Evolutionary conservation across 2,329 filamentous ascomycete genomes (phyloP), one percentile per base, ranked within the genome.

Genomic region (Claviceps monticola): DNA sequence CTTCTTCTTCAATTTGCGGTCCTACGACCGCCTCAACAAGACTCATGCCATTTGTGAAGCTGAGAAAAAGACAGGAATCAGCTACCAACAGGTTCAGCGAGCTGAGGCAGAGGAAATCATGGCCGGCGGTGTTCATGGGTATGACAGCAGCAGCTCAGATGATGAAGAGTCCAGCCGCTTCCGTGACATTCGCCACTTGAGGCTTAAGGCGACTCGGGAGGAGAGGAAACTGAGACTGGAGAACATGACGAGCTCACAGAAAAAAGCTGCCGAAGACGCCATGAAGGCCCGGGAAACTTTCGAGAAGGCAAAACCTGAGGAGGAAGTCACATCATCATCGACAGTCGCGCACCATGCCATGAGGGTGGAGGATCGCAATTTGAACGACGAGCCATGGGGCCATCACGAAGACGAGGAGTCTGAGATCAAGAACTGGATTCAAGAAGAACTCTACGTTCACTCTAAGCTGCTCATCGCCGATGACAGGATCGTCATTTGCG

Each of bases 361-460:
- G 88, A 76, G 85, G 21, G 78, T 61, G 6, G 60, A 66, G 5
- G 82, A 29, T 29, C 26, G 64, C 65, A 78, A 64, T 71, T 75
- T 74, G 68, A 80, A 60, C 3, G 82, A 87, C 9, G 87, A 94
- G 65, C 61, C 70, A 1, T 96, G 88, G 86, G 84, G 90, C 16
- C 84, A 45, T 19, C 42, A 86, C 16, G 72, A 74, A 0, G 70
- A 84, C 3, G 71, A 80, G 0, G 79, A 91, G 58, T 78, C 79
- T 1, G 93, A 97, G 66, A 84, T 89, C 53, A 78, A 84, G 51
- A 88, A 94, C 63, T 94, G 93, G 73, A 84, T 97, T 54, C 91
- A 95, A 64, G 93, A 98, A 65, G 91, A 98, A 66, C 78, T 97
- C 2, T 98, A 98, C 65, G 84, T 97, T 47, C 93, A 98, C 66